Base-by-base conservation (phyloP, 768 basidiomycete genomes). In the Hydnomerulius pinastri region DNA sequence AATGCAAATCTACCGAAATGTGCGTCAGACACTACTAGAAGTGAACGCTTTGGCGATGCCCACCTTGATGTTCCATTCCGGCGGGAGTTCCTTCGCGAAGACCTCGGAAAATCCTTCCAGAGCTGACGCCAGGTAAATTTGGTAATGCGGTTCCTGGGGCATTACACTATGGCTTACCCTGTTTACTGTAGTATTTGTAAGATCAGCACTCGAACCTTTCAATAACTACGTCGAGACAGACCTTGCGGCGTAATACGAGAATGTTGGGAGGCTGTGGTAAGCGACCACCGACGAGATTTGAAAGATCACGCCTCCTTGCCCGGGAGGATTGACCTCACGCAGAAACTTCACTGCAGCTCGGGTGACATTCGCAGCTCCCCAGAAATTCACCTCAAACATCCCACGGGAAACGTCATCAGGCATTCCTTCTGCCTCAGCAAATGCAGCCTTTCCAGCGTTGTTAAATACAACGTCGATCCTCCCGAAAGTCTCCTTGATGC, bases 381-480 rank as follows among this genome's bases (percentile, higher is more conserved):
- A 57, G 20, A 57, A 73, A 32, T 64, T 64, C 1, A 65, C 67
- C 32, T 74, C 71, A 43, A 75, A 72, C 50, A 69, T 13, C 4
- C 53, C 47, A 4, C 71, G 60, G 4, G 71, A 72, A 1, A 61
- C 58, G 0, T 53, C 56, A 5, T 68, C 65, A 2, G 67, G 53
- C 11, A 62, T 66, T 17, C 55, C 63, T 56, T 76, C 76, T 21
- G 69, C 57, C 37, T 75, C 71, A 6, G 61, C 63, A 1, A 68
- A 24, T 7, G 69, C 35, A 0, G 39, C 56, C 23, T 58, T 63
- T 30, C 55, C 63, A 48, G 76, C 75, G 54, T 78, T 79, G 60
- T 70, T 75, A 60, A 71, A 71, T 4, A 77, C 75, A 41, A 77
- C 71, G 49, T 77, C 76, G 23, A 77, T 59, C 12, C 71, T 53